These are phyloP conservation scores for Cladosporium oxysporum DNA, from an alignment of 2,329 filamentous ascomycete genomes.

Conservation along the genomic window DNA sequence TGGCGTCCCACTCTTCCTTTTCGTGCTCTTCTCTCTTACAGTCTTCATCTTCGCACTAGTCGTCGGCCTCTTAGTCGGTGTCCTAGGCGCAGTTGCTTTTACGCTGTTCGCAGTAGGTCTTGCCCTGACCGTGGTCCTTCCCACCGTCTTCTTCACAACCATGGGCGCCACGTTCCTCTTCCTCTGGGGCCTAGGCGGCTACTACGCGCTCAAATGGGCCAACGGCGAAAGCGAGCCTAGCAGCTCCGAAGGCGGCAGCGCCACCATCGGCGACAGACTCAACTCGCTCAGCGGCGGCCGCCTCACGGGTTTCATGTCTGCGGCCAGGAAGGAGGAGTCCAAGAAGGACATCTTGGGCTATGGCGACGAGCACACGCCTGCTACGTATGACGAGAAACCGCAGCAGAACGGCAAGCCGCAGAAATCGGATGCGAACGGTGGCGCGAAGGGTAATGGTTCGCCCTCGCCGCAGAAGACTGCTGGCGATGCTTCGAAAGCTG, in stretches of 20 bases:
- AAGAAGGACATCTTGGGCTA: conserved; percentile 25
- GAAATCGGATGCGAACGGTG: conserved; percentile 22
- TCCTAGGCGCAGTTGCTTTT: conserved; percentile 59
- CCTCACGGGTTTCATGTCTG: conserved; percentile 38
- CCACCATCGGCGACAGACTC: conserved; percentile 44
- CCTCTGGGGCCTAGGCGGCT: conserved; percentile 66
- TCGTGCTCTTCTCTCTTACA: conserved; percentile 65
- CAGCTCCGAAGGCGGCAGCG: conserved; percentile 27
- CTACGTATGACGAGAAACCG: conserved; percentile 22
- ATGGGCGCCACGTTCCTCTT: conserved; percentile 65
- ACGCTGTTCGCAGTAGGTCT: conserved; percentile 67
- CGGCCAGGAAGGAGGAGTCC: conserved; percentile 21
- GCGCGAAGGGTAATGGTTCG: conserved; percentile 6
- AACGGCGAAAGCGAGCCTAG: conserved; percentile 27
- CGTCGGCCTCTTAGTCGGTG: conserved; percentile 56
- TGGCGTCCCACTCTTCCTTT: conserved; percentile 67
- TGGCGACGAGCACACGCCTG: conserved; percentile 23
- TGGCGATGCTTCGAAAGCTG: conserved; percentile 4
- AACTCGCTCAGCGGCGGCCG: conserved; percentile 44
- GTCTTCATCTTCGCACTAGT: conserved; percentile 64
- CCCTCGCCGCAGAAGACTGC: conserved; percentile 15
- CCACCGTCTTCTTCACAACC: conserved; percentile 66
- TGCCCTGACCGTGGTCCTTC: conserved; percentile 67
- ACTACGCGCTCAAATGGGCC: conserved; percentile 49
- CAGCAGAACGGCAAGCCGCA: conserved; percentile 17